Evolutionary conservation across 163 green algal genomes (phyloP).

Genomic region (Chlorella variabilis): DNA sequence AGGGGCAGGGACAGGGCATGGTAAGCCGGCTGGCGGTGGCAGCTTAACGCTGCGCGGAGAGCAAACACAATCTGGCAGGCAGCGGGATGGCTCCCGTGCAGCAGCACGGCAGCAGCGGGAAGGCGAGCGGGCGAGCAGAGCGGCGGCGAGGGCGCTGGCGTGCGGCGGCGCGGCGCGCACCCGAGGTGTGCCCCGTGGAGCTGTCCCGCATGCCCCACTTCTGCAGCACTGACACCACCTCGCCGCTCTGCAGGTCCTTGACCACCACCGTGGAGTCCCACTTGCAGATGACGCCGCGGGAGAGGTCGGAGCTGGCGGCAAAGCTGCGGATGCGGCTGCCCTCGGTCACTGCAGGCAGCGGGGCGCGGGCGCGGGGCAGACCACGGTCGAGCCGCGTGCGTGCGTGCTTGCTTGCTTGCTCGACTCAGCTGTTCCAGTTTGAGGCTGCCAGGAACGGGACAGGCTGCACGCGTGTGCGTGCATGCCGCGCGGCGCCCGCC

Average conservation of each 20-base stretch:
- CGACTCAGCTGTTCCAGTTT: no score
- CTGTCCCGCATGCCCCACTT: slow-evolving; percentile 58
- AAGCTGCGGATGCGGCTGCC: slow-evolving; percentile 80
- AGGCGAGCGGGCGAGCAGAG: not conserved
- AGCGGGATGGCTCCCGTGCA: no score
- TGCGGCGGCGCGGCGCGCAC: not conserved
- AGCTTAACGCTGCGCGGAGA: no score
- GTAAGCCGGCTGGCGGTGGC: no score
- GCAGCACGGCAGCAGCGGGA: no score
- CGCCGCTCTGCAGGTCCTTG: slow-evolving; percentile 39
- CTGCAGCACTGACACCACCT: slow-evolving; percentile 48
- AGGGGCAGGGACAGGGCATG: no score
- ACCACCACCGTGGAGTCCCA: slow-evolving; percentile 77
- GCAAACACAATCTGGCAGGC: no score
- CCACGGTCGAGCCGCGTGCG: not conserved
- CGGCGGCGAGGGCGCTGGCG: no score
- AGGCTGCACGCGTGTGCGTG: no score
- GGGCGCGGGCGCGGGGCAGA: not conserved
- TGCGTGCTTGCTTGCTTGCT: no score
- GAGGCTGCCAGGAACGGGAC: no score
- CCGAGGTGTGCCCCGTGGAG: slow-evolving; percentile 37
- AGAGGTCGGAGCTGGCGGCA: slow-evolving; percentile 56
- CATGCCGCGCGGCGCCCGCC: no score
- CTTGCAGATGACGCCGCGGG: slow-evolving; percentile 65
- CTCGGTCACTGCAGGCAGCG: slow-evolving; percentile 42